Evolutionary conservation across 805 yeast species (phyloP).

Genomic region (Sugiyamaella lignohabitans): DNA sequence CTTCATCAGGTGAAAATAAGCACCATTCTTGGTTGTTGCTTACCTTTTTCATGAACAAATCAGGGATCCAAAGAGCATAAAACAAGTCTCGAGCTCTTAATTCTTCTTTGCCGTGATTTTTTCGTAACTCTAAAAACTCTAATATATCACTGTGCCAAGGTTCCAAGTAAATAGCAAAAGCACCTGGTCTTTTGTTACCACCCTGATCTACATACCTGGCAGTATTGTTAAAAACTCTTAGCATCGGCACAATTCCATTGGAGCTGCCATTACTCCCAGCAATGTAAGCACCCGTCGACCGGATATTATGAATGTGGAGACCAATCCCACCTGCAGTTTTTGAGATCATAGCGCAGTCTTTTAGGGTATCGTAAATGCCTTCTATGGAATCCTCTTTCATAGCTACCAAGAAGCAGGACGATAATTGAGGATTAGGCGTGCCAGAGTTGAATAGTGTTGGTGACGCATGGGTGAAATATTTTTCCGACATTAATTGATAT

Average conservation of each 20-base stretch:
- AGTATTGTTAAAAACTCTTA: conserved; percentile 86
- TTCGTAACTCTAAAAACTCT: conserved; percentile 73
- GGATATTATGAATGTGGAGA: conserved; percentile 73
- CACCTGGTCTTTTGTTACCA: conserved; percentile 95
- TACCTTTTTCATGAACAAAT: conserved; percentile 83
- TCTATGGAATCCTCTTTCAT: conserved; percentile 90
- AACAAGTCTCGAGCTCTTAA: conserved; percentile 85
- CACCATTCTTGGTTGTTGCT: conserved; percentile 73
- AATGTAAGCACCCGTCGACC: conserved; percentile 76
- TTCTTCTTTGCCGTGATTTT: conserved; percentile 93
- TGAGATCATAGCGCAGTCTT: conserved; percentile 80
- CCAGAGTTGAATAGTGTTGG: conserved; percentile 93
- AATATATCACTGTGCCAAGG: conserved; percentile 95
- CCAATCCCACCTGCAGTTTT: conserved; percentile 95
- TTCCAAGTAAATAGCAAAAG: conserved; percentile 83
- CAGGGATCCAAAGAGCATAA: conserved; percentile 91
- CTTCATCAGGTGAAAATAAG: conserved; percentile 76
- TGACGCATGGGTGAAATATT: conserved; percentile 84
- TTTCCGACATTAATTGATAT: conserved; percentile 73
- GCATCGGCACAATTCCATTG: conserved; percentile 87
- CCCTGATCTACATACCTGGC: conserved; percentile 97
- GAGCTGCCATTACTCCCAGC: conserved; percentile 84
- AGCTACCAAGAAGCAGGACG: conserved; percentile 84
- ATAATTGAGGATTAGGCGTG: conserved; percentile 67
- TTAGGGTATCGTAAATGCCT: conserved; percentile 82